These are phyloP conservation scores for Luzula sylvatica DNA, from an alignment of 176 grass and related monocot species.

Conservation along the genomic window DNA sequence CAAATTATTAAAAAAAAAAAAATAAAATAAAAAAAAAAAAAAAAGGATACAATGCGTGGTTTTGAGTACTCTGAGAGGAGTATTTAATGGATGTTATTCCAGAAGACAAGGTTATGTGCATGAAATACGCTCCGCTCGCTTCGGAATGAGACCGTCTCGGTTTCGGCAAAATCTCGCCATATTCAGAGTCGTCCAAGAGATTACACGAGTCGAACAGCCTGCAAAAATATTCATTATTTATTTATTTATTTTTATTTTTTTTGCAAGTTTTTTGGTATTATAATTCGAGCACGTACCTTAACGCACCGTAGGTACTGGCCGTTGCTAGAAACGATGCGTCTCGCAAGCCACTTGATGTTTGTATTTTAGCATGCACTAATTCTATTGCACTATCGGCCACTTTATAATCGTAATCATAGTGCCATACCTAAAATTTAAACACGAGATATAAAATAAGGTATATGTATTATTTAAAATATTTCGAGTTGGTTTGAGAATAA, in stretches of 20 bases:
- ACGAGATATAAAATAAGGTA: neutral
- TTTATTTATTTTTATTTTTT: no score
- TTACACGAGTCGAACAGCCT: slow-evolving; percentile 8
- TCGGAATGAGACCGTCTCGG: neutral
- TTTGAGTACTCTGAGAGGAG: neutral
- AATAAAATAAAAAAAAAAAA: neutral
- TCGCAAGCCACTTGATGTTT: slow-evolving; percentile 2
- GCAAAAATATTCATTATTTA: neutral
- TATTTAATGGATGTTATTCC: slow-evolving; percentile 2
- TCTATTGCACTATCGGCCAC: slow-evolving; percentile 4
- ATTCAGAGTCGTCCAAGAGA: neutral
- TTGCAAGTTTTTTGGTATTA: no score
- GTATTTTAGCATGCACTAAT: neutral
- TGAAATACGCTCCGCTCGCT: neutral
- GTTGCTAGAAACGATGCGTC: slow-evolving; percentile 4
- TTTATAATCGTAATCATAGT: neutral
- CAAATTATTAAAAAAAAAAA: neutral
- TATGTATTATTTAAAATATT: neutral
- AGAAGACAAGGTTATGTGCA: neutral
- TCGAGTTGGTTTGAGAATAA: neutral
- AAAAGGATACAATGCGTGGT: slow-evolving; percentile 20
- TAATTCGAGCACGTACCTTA: neutral
- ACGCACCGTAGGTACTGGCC: neutral
- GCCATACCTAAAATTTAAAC: slow-evolving; percentile 14
- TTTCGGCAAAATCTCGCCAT: neutral